Conservation (phyloP, 192 early-diverging fungal genomes). For the Coemansia guatemalensis region DNA sequence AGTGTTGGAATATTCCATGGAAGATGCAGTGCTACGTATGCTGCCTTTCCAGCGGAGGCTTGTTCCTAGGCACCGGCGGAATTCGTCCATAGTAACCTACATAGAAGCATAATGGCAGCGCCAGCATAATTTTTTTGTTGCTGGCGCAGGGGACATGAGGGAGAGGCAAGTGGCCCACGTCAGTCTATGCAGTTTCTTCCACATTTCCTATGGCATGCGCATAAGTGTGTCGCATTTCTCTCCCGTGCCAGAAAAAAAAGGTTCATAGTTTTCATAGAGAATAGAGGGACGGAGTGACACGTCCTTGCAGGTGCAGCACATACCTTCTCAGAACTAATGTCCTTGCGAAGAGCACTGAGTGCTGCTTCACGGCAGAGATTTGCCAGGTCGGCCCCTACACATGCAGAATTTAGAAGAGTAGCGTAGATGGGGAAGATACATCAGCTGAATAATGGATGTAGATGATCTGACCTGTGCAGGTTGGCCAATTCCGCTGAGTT, state of each 20-base stretch:
- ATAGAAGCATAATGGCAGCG: not conserved
- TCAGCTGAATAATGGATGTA: not conserved
- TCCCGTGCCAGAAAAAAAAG: constrained; percentile 5
- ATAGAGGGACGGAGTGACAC: not conserved
- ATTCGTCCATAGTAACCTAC: constrained; percentile 34
- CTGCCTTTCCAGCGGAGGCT: not conserved
- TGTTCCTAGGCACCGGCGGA: constrained; percentile 16
- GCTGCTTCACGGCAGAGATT: constrained; percentile 84
- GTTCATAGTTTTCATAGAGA: not conserved
- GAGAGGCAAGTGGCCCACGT: not conserved
- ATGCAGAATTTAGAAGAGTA: constrained; percentile 1
- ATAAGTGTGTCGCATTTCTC: not conserved
- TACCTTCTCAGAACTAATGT: constrained; percentile 59
- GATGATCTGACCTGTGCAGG: not conserved
- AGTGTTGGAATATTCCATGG: not conserved
- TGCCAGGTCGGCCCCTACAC: constrained; percentile 75
- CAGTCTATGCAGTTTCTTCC: not conserved
- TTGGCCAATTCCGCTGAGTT: not conserved
- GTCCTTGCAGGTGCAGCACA: constrained; percentile 5
- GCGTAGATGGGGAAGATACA: not conserved
- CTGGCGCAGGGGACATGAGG: not conserved
- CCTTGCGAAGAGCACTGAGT: constrained; percentile 61
- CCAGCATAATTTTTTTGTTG: not conserved
- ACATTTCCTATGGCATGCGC: not conserved
- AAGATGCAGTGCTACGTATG: not conserved